Evolutionary conservation across 768 basidiomycete species (phyloP), one percentile per base, ranked within the genome.

Genomic region (Pisolithus albus): DNA sequence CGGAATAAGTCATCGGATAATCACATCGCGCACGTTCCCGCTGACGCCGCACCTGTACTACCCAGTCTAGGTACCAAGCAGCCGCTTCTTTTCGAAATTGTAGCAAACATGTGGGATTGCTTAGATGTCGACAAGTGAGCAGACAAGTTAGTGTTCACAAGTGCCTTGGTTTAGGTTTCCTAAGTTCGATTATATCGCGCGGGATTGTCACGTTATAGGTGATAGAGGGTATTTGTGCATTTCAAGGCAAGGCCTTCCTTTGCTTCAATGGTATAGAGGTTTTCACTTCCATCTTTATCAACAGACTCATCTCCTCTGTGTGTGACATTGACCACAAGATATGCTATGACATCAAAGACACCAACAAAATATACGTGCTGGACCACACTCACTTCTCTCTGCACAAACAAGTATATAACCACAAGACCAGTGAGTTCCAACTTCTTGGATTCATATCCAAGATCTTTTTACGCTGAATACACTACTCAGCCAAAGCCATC

Each of bases 61-160:
- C 34, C 5, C 11, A 68, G 62, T 11, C 53, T 61, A 5, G 69
- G 66, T 10, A 1, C 70, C 16, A 84, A 84, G 62, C 90, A 90
- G 64, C 65, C 70, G 0, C 92, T 87, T 58, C 66, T 92, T 3
- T 92, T 92, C 59, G 86, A 92, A 49, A 91, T 92, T 46, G 86
- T 92, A 3, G 83, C 88, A 0, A 92, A 92, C 67, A 78, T 78
- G 63, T 72, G 80, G 8, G 91, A 91, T 53, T 89, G 90, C 0
- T 72, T 92, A 4, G 90, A 92, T 59, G 89, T 92, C 5, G 90
- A 92, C 74, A 91, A 91, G 88, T 87, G 52, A 53, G 72, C 60
- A 4, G 23, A 18, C 40, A 8, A 30, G 52, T 50, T 30, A 18
- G 36, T 10, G 7, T 7, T n/a, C 47, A 19, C 41, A 13, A 6